Conservation (phyloP, 352 stramenopile genomes). For the Saprolegnia parasitica region DNA sequence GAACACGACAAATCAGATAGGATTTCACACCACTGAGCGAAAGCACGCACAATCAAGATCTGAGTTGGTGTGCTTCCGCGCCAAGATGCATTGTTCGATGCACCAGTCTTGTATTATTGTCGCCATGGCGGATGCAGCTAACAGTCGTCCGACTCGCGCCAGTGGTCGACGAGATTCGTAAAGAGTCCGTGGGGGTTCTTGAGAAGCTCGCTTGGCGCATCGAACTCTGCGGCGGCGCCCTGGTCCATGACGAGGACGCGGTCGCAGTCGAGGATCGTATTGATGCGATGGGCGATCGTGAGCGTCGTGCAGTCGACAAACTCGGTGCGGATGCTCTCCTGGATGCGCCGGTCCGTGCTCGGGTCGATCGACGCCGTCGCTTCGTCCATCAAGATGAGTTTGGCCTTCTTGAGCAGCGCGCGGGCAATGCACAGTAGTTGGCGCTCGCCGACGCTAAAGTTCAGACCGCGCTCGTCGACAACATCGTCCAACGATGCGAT, state of each 20-base stretch:
- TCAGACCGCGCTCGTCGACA: conserved; percentile 91
- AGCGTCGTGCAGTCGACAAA: conserved; percentile 87
- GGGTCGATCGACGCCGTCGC: conserved; percentile 91
- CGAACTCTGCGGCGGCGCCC: conserved; percentile 87
- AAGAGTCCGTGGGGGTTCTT: conserved; percentile 62
- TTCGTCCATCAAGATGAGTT: conserved; percentile 97
- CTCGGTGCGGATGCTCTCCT: conserved; percentile 73
- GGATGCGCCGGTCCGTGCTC: conserved; percentile 59
- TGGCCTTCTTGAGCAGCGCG: conserved; percentile 87
- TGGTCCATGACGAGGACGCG: conserved; percentile 87
- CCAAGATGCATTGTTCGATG: conserved; percentile 23
- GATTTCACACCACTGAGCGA: no score
- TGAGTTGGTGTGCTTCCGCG: no score
- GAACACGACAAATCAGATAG: no score
- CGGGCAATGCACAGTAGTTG: conserved; percentile 95
- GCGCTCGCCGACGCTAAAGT: conserved; percentile 94
- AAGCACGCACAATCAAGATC: no score
- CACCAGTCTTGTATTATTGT: no score
- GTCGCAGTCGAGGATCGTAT: conserved; percentile 92
- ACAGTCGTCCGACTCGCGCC: conserved; percentile 40
- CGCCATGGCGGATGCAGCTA: no score
- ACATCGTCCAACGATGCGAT: conserved; percentile 71
- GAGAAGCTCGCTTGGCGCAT: conserved; percentile 74
- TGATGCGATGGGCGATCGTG: conserved; percentile 91
- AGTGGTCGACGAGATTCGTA: conserved; percentile 70